Percentiles rank a stretch among this genome's conserved stretches.
Conservation (phyloP, 768 basidiomycete genomes). For the Rhizopogon salebrosus region DNA sequence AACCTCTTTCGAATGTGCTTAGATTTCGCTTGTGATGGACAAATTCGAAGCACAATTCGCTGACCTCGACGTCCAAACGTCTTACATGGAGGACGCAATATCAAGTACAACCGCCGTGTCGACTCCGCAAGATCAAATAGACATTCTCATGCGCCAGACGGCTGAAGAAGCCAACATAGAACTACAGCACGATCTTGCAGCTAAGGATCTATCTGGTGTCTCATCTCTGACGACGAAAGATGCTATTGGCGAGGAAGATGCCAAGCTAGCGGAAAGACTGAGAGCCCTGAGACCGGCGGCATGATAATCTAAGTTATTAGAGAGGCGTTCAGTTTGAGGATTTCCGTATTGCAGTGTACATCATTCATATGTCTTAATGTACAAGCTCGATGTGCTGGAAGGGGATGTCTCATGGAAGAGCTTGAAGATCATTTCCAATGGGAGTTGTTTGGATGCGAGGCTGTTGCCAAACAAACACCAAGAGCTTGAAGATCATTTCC, state of each 20-base stretch:
- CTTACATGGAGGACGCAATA: conserved; percentile 98
- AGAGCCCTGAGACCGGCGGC: conserved; percentile 81
- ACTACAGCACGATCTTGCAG: conserved; percentile 82
- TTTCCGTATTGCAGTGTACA: neutral
- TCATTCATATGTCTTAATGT: neutral
- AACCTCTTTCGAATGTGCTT: conserved; percentile 1
- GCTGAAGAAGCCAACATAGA: conserved; percentile 98
- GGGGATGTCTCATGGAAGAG: too few relatives aligned
- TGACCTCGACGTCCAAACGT: conserved; percentile 96
- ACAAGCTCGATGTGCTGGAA: neutral
- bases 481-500: too few relatives aligned
- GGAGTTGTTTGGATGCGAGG: neutral
- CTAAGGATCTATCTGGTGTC: conserved; percentile 47
- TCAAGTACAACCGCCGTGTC: conserved; percentile 86
- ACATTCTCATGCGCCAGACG: conserved; percentile 84
- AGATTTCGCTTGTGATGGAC: conserved; percentile 99
- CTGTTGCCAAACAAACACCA: conserved; percentile 8
- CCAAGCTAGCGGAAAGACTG: conserved; percentile 77
- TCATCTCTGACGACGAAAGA: conserved; percentile 57
- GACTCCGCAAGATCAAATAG: conserved; percentile 97
- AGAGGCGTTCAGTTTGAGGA: neutral
- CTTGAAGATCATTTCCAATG: too few relatives aligned
- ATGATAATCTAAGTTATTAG: conserved; percentile 23
- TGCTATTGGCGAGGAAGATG: conserved; percentile 69
- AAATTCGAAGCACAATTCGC: conserved; percentile 96